A percentile compares a stretch with the other conserved stretches of the same genome.
Evolutionary conservation across 2,329 filamentous ascomycete genomes (phyloP).

Genomic region (Ophiostoma triangulosporum): DNA sequence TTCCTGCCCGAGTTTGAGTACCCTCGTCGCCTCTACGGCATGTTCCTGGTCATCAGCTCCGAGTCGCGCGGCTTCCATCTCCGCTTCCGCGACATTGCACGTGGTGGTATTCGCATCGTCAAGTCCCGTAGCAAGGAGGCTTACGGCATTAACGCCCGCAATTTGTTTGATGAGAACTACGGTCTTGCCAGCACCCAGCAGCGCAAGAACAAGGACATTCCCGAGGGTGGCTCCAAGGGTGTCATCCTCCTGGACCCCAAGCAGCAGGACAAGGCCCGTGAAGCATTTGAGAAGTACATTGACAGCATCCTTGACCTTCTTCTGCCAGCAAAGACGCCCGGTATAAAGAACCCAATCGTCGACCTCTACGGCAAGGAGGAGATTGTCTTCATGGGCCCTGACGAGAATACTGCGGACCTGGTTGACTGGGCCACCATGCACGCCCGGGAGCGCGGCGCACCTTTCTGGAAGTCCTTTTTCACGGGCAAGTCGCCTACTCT

Average conservation of each 20-base stretch:
- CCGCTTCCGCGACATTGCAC: slow-evolving; percentile 91
- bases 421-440: slow-evolving; percentile 99
- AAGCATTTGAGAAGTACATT: slow-evolving; percentile 99
- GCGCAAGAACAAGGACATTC: slow-evolving; percentile 99
- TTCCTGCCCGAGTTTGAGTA: slow-evolving; percentile 92
- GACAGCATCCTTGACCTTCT: slow-evolving; percentile 95
- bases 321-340: slow-evolving; percentile 75
- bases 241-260: slow-evolving; percentile 88
- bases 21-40: slow-evolving; percentile 83
- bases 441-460: slow-evolving; percentile 70
- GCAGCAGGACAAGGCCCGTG: slow-evolving; percentile 82
- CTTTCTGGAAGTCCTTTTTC: slow-evolving; percentile 99
- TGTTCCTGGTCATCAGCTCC: slow-evolving; percentile 96
- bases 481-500: slow-evolving; percentile 95
- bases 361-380: slow-evolving; percentile 91
- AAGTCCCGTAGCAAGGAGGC: slow-evolving; percentile 95
- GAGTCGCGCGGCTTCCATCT: slow-evolving; percentile 96
- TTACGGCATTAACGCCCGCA: slow-evolving; percentile 90
- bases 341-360: slow-evolving; percentile 97
- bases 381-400: slow-evolving; percentile 96
- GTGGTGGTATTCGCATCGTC: slow-evolving; percentile 95
- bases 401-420: slow-evolving; percentile 95
- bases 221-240: slow-evolving; percentile 94
- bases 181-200: slow-evolving; percentile 96
- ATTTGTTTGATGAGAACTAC: slow-evolving; percentile 97